phyloP scores from a whole-genome alignment of 2,329 filamentous ascomycete genomes.

The Exophiala bonariae region DNA sequence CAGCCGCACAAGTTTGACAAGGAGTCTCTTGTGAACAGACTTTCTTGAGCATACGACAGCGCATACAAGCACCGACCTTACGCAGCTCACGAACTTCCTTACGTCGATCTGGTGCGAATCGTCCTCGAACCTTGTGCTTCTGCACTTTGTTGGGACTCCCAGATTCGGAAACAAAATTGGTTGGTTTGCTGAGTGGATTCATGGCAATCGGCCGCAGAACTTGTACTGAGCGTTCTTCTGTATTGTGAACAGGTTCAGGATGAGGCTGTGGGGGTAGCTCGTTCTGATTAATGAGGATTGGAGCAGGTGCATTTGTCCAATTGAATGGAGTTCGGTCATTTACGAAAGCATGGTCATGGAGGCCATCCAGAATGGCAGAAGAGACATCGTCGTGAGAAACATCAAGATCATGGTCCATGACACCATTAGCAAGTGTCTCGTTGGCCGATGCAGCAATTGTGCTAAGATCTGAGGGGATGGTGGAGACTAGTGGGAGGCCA shows the following conservation, averaged over 20 bases:
- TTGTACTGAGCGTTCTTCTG: slow-evolving; percentile 36
- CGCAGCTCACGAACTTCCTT: slow-evolving; percentile 61
- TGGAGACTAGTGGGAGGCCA: slow-evolving; percentile 3
- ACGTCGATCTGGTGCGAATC: slow-evolving; percentile 57
- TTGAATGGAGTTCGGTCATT: neutral
- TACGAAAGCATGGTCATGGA: neutral
- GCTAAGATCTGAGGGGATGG: slow-evolving; percentile 42
- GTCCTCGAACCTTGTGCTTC: slow-evolving; percentile 52
- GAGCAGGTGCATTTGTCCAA: neutral
- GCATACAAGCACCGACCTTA: slow-evolving; percentile 61
- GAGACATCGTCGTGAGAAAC: slow-evolving; percentile 4
- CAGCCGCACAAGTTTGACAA: slow-evolving; percentile 58
- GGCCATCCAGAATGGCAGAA: slow-evolving; percentile 3
- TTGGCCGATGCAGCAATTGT: slow-evolving; percentile 48
- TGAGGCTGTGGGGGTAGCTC: neutral
- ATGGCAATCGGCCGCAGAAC: slow-evolving; percentile 45
- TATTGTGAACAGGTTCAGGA: neutral
- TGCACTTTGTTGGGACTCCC: slow-evolving; percentile 42
- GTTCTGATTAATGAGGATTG: neutral
- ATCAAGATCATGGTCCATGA: slow-evolving; percentile 1
- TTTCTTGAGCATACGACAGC: slow-evolving; percentile 66
- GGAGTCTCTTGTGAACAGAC: slow-evolving; percentile 62
- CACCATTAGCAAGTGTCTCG: slow-evolving; percentile 44
- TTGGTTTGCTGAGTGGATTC: slow-evolving; percentile 38
- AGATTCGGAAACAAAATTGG: slow-evolving; percentile 29